phyloP scores from a whole-genome alignment of 1,284 basidiomycete genomes.

The Cutaneotrichosporon mucoides region DNA sequence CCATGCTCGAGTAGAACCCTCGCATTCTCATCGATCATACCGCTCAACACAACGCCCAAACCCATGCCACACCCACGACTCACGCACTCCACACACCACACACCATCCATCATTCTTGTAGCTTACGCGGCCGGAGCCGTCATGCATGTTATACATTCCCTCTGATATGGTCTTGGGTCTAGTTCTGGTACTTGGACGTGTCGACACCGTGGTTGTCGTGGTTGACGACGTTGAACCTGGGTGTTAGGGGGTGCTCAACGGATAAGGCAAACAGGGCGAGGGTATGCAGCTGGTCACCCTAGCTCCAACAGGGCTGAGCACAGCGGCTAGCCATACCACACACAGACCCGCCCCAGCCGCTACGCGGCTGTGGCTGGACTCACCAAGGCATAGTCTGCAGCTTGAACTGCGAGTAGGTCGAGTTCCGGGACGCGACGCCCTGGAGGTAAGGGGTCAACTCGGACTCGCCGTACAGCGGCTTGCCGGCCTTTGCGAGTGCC shows the following conservation, averaged over 20 bases:
- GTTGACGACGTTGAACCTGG: conserved; percentile 87
- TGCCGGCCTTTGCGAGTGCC: conserved; percentile 65
- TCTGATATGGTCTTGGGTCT: background rate
- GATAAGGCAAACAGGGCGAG: background rate
- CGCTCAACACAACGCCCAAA: background rate
- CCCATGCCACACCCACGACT: background rate
- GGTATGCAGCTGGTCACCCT: background rate
- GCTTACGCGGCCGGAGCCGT: background rate
- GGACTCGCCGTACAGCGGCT: conserved; percentile 78
- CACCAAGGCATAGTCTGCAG: conserved; percentile 61
- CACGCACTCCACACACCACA: background rate
- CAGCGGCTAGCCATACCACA: no score
- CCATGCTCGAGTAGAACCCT: no score
- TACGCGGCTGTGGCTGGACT: conserved; percentile 44
- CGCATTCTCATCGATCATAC: no score
- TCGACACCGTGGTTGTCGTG: conserved; percentile 83
- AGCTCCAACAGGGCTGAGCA: no score
- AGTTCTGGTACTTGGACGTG: conserved; percentile 64
- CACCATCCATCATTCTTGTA: background rate
- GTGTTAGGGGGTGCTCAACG: background rate
- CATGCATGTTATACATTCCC: conserved; percentile 22
- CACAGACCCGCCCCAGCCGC: no score
- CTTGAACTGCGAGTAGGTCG: conserved; percentile 86
- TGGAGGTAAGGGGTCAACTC: conserved; percentile 83
- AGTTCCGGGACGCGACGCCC: conserved; percentile 82